Percentiles rank a stretch among this genome's conserved stretches.
Evolutionary conservation across 208 protist genomes (phyloP).

Genomic region (Crithidia expoeki): DNA sequence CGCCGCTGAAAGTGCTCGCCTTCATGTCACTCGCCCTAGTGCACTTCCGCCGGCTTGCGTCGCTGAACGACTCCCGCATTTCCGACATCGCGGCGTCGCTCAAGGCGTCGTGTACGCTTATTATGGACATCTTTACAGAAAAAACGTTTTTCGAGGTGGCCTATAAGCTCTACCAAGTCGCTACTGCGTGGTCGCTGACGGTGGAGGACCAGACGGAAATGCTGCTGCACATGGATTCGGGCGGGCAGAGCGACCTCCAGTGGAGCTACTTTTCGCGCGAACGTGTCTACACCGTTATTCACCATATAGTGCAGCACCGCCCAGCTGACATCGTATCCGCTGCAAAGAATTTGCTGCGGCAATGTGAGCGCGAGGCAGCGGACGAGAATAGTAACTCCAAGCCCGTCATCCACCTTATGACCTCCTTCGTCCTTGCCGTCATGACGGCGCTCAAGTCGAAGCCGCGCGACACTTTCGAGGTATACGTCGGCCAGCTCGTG

Average conservation of each 20-base stretch:
- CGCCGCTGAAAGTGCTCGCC: conserved; percentile 57
- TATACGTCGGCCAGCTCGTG: conserved; percentile 46
- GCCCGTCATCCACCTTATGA: conserved; percentile 58
- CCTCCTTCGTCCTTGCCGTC: conserved; percentile 70
- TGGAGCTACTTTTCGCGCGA: conserved; percentile 54
- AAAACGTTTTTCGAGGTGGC: conserved; percentile 56
- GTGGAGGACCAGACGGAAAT: conserved; percentile 63
- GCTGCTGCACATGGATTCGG: conserved; percentile 49
- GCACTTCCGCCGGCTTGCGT: conserved; percentile 60
- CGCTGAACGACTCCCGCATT: conserved; percentile 51
- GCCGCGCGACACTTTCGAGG: conserved; percentile 9
- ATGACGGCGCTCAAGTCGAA: conserved; percentile 38
- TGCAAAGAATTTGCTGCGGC: conserved; percentile 36
- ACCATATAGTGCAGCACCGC: conserved; percentile 44
- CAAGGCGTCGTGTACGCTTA: conserved; percentile 56
- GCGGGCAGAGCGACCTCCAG: conserved; percentile 41
- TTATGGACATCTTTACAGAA: conserved; percentile 61
- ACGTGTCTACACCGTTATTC: conserved; percentile 45
- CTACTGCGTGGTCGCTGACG: conserved; percentile 56
- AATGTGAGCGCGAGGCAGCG: conserved; percentile 38
- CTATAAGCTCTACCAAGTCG: conserved; percentile 46
- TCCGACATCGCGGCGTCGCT: conserved; percentile 61
- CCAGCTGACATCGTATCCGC: conserved; percentile 28
- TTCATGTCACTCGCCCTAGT: conserved; percentile 65
- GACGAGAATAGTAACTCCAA: conserved; percentile 21